Evolutionary conservation across 768 basidiomycete genomes (phyloP).

Genomic region (Hygrocybe punicea): DNA sequence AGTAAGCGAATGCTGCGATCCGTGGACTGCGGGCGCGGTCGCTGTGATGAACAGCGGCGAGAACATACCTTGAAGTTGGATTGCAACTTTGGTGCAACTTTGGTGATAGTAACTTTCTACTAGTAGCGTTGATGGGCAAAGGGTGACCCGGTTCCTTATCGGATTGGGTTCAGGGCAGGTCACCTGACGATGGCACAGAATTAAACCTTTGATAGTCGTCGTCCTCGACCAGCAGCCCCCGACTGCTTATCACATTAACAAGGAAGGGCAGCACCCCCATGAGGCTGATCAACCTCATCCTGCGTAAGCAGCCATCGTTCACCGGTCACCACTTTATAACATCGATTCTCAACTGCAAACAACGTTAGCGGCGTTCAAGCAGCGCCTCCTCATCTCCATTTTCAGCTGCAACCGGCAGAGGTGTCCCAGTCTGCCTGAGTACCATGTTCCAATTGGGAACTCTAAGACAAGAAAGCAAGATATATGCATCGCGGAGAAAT

Average conservation of each 20-base stretch:
- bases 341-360: constrained; percentile 6
- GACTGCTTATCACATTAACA: no score
- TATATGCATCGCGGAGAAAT: constrained; percentile 7
- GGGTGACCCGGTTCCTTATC: neutral
- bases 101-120: neutral
- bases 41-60: neutral
- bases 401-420: constrained; percentile 6
- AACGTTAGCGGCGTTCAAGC: constrained; percentile 5
- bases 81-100: neutral
- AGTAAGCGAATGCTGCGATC: neutral
- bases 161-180: constrained; percentile 5
- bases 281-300: constrained; percentile 7
- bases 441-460: neutral
- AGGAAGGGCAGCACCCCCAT: no score
- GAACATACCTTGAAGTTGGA: neutral
- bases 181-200: neutral
- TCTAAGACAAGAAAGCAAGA: constrained; percentile 2
- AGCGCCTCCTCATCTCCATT: constrained; percentile 6
- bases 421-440: constrained; percentile 1
- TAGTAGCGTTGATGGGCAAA: neutral
- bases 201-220: no score
- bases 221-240: no score
- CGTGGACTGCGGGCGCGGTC: neutral
- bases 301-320: constrained; percentile 1
- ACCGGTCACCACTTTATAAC: constrained; percentile 8